phyloP scores from a whole-genome alignment of 345 rosid species.

The Chamaenerion angustifolium region DNA sequence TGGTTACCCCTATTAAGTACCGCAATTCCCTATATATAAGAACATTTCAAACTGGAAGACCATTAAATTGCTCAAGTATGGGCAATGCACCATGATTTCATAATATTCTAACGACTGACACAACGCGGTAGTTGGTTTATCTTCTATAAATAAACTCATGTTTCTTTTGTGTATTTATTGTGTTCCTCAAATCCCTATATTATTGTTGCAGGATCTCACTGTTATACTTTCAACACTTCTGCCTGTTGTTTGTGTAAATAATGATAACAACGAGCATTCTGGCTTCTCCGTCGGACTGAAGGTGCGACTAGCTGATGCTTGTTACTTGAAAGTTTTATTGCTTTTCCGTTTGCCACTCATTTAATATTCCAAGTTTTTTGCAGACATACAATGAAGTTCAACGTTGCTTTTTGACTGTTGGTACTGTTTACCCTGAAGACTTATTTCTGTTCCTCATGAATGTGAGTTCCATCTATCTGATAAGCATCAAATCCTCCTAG shows the following conservation, averaged over 20 bases:
- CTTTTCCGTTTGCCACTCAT: not conserved
- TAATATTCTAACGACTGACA: too few species aligned
- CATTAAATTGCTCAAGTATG: too few species aligned
- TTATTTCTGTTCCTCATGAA: conserved; percentile 76
- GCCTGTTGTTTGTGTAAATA: conserved; percentile 52
- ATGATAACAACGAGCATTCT: conserved; percentile 49
- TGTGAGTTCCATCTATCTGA: conserved; percentile 29
- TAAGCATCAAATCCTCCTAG: not conserved
- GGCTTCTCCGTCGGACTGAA: conserved; percentile 66
- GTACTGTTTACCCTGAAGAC: conserved; percentile 78
- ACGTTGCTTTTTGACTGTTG: conserved; percentile 81
- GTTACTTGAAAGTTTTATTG: not conserved
- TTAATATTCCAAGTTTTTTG: conserved; percentile 1
- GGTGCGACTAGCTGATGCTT: conserved; percentile 21
- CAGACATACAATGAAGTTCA: conserved; percentile 97
- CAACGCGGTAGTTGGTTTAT: too few species aligned
- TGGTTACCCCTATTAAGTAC: too few species aligned
- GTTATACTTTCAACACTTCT: conserved; percentile 81
- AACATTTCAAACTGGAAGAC: too few species aligned
- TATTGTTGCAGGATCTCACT: conserved; percentile 54
- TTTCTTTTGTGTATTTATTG: not conserved
- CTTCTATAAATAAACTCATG: too few species aligned
- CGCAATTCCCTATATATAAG: too few species aligned
- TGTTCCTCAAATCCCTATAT: not conserved
- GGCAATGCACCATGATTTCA: too few species aligned